Evolutionary conservation across 225 moss, liverwort and hornwort genomes (phyloP).

Genomic region (Asterella californica): DNA sequence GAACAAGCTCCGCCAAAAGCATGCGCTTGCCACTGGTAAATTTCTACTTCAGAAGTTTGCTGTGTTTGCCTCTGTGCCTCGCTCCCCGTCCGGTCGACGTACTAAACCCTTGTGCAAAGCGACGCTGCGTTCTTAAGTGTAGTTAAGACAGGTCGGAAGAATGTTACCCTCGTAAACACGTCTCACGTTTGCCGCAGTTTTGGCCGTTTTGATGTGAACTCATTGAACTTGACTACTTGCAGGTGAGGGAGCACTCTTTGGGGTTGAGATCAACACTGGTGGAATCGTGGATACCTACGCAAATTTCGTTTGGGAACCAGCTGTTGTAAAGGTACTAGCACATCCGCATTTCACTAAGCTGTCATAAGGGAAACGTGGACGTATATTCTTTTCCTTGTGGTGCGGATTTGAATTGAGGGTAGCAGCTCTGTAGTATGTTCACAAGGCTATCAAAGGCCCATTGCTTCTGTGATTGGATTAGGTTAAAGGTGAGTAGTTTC

Average conservation of each 20-base stretch:
- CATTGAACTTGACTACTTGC: constrained; percentile 5
- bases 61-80: background rate
- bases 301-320: constrained; percentile 92
- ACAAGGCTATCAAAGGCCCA: background rate
- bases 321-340: constrained; percentile 72
- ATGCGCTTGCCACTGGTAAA: constrained; percentile 73
- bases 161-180: background rate
- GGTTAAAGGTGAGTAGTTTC: background rate
- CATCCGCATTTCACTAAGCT: background rate
- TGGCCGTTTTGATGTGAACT: background rate
- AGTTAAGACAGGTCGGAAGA: background rate
- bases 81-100: background rate
- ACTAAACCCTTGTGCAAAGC: background rate
- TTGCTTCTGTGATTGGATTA: background rate
- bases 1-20: constrained; percentile 97
- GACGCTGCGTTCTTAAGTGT: background rate
- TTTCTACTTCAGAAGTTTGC: background rate
- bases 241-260: constrained; percentile 88
- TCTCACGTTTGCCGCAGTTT: background rate
- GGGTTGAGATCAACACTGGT: constrained; percentile 87
- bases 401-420: too few relatives aligned
- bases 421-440: too few relatives aligned
- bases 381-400: too few relatives aligned
- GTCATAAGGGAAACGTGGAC: background rate
- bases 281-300: constrained; percentile 83